phyloP scores from a whole-genome alignment of 305 asterid genomes.

The Fraxinus latifolia region DNA sequence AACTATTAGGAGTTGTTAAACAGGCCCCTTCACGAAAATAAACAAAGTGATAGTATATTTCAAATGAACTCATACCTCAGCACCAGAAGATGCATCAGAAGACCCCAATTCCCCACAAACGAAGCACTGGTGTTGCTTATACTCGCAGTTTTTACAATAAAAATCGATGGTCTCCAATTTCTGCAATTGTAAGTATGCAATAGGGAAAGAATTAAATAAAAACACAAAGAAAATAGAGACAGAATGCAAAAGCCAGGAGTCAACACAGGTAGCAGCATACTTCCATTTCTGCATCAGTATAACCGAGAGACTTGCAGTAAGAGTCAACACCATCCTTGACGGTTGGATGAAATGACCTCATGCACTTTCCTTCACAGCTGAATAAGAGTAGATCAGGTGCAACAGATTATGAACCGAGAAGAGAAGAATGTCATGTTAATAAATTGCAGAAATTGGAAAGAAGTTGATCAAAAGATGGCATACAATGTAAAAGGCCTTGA shows the following conservation, averaged over 20 bases:
- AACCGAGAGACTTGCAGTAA: constrained; percentile 58
- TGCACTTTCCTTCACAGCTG: constrained; percentile 88
- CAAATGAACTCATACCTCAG: constrained; percentile 54
- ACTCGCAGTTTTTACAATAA: constrained; percentile 69
- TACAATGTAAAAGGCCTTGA: neutral
- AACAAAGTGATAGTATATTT: neutral
- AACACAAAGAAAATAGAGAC: constrained; percentile 1
- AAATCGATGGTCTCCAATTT: constrained; percentile 34
- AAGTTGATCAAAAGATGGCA: neutral
- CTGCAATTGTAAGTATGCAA: constrained; percentile 24
- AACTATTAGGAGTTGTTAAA: neutral
- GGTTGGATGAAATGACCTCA: constrained; percentile 87
- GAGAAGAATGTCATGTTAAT: neutral
- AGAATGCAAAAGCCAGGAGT: neutral
- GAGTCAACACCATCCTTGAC: constrained; percentile 56
- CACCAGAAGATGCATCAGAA: constrained; percentile 70
- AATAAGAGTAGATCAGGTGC: constrained; percentile 2
- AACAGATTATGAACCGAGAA: constrained; percentile 5
- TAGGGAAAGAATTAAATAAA: neutral
- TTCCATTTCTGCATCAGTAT: constrained; percentile 46
- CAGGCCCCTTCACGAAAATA: neutral
- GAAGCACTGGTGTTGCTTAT: constrained; percentile 75
- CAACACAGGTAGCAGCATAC: constrained; percentile 35
- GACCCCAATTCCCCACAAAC: constrained; percentile 84
- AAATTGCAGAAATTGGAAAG: constrained; percentile 8